Conservation (phyloP, 805 yeast genomes). For the Cyberlindnera suaveolens region DNA sequence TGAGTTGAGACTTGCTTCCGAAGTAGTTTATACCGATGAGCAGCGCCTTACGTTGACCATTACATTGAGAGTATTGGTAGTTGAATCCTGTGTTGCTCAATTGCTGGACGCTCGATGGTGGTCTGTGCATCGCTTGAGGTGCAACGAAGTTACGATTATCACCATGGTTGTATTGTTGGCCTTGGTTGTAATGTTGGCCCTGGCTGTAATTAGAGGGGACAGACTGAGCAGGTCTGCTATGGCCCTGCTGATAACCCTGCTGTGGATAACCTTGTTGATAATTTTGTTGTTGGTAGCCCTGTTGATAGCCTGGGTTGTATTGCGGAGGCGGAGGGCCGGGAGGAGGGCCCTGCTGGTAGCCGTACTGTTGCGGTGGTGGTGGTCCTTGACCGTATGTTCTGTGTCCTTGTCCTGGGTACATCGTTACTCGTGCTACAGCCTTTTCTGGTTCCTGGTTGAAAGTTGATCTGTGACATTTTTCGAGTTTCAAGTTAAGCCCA, state of each 20-base stretch:
- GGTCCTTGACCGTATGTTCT: neutral
- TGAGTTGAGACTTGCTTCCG: slow-evolving; percentile 46
- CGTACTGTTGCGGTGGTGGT: neutral
- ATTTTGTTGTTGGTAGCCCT: neutral
- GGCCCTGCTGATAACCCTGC: too few species aligned
- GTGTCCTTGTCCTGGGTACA: neutral
- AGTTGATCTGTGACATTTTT: too few species aligned
- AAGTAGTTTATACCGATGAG: slow-evolving; percentile 64
- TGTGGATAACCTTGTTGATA: too few species aligned
- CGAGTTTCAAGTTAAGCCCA: too few species aligned
- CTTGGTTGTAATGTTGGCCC: slow-evolving; percentile 4
- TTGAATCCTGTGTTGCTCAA: slow-evolving; percentile 16
- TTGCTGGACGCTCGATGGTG: slow-evolving; percentile 16
- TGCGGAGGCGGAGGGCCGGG: neutral
- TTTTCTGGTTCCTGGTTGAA: too few species aligned
- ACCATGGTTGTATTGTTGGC: slow-evolving; percentile 3
- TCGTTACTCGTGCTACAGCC: too few species aligned
- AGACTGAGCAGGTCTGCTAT: too few species aligned
- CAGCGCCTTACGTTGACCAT: slow-evolving; percentile 59
- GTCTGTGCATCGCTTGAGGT: slow-evolving; percentile 12
- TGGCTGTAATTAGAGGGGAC: neutral
- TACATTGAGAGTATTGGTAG: slow-evolving; percentile 49
- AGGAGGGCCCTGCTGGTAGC: neutral
- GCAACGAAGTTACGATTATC: slow-evolving; percentile 6
- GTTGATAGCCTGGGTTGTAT: neutral